Percentiles rank a stretch among this genome's conserved stretches.
These are phyloP conservation scores for Alternaria hordeiaustralica DNA, from an alignment of 2,329 filamentous ascomycete species.

Conservation along the genomic window DNA sequence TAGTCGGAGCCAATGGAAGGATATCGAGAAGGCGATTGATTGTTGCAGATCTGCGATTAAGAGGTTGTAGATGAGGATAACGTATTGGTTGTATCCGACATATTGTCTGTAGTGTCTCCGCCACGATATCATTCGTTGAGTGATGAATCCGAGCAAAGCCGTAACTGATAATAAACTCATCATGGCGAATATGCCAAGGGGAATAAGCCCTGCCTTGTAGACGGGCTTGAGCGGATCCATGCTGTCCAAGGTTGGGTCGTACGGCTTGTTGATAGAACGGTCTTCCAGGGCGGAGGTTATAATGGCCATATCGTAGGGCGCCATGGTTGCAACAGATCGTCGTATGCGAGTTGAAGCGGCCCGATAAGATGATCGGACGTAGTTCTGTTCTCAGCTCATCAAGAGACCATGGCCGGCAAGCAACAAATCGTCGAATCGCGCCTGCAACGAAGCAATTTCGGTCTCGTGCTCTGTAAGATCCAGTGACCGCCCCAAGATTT, in stretches of 20 bases:
- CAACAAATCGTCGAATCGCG: conserved; percentile 4
- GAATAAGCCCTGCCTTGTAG: conserved; percentile 53
- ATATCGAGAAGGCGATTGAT: conserved; percentile 58
- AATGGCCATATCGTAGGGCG: conserved; percentile 10
- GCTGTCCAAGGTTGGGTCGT: conserved; percentile 37
- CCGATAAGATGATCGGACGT: conserved; percentile 5
- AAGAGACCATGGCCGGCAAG: conserved; percentile 25
- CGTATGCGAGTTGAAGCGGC: neutral
- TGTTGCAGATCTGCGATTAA: conserved; percentile 62
- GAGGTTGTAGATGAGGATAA: conserved; percentile 62
- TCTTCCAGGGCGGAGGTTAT: conserved; percentile 13
- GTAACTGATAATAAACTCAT: conserved; percentile 56
- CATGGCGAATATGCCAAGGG: conserved; percentile 55
- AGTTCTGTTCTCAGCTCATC: conserved; percentile 12
- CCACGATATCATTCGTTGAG: conserved; percentile 60
- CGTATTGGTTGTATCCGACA: conserved; percentile 62
- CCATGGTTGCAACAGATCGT: conserved; percentile 13
- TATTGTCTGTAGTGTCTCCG: conserved; percentile 55
- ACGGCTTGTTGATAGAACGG: conserved; percentile 22
- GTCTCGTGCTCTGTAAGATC: conserved; percentile 8
- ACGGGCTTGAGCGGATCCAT: conserved; percentile 38
- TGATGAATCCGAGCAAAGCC: conserved; percentile 56
- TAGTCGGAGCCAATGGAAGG: conserved; percentile 55
- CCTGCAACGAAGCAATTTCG: neutral
- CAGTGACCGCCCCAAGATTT: conserved; percentile 1